These are phyloP conservation scores for Phytopythium cucurbitacearum DNA, from an alignment of 352 stramenopile genomes.

Conservation along the genomic window DNA sequence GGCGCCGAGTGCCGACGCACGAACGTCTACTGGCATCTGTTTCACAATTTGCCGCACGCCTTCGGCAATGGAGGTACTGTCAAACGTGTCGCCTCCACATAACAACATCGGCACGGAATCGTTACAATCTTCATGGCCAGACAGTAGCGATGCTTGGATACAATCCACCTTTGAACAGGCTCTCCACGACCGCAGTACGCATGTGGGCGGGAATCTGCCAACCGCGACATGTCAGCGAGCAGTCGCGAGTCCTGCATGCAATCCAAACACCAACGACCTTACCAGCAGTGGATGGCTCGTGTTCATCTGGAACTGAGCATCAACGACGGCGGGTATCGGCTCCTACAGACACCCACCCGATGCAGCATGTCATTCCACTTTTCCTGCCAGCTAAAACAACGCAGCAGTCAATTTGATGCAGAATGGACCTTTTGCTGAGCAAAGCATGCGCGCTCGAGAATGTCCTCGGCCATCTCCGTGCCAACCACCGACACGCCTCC, in stretches of 20 bases:
- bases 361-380: no score
- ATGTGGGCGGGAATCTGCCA: conserved; percentile 33
- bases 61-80: conserved; percentile 48
- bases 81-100: conserved; percentile 21
- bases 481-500: conserved; percentile 1
- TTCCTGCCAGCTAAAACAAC: no score
- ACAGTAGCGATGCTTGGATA: neutral
- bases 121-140: neutral
- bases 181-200: conserved; percentile 36
- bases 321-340: conserved; percentile 26
- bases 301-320: conserved; percentile 41
- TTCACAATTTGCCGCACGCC: conserved; percentile 49
- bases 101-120: neutral
- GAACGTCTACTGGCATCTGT: conserved; percentile 61
- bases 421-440: conserved; percentile 39
- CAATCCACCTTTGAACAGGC: conserved; percentile 36
- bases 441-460: conserved; percentile 77
- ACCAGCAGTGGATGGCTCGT: conserved; percentile 36
- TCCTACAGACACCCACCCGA: conserved; percentile 10
- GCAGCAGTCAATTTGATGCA: no score
- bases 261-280: conserved; percentile 1
- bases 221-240: neutral
- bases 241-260: no score
- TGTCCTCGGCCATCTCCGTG: conserved; percentile 34
- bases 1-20: conserved; percentile 61